Evolutionary conservation across 768 basidiomycete genomes (phyloP).

Genomic region (Boletus rubropictus): DNA sequence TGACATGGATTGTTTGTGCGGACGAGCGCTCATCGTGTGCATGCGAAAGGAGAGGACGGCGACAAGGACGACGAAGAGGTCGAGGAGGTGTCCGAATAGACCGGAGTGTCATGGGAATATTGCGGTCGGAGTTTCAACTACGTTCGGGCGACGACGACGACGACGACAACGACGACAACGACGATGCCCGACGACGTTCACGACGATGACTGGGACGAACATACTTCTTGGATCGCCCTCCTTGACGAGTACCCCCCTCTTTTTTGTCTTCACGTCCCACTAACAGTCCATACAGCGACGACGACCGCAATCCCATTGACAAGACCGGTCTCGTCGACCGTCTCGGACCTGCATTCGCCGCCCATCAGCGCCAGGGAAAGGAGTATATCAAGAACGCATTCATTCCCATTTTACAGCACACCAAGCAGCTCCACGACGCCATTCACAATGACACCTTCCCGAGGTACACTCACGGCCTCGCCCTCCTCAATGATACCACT

Average conservation of each 20-base stretch:
- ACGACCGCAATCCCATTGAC: constrained; percentile 36
- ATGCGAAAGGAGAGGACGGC: constrained; percentile 4
- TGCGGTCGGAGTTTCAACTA: constrained; percentile 19
- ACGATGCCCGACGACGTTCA: constrained; percentile 4
- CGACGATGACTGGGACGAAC: constrained; percentile 24
- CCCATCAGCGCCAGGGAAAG: constrained; percentile 27
- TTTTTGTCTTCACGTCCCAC: background rate
- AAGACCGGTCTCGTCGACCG: constrained; percentile 43
- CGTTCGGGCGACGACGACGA: background rate
- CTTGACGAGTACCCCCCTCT: constrained; percentile 21
- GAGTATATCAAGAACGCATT: constrained; percentile 31
- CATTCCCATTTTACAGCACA: constrained; percentile 32
- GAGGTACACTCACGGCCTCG: constrained; percentile 36
- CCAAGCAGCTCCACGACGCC: constrained; percentile 33
- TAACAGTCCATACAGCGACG: constrained; percentile 26
- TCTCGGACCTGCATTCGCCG: constrained; percentile 36
- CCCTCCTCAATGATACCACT: constrained; percentile 50
- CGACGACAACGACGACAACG: background rate
- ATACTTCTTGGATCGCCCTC: constrained; percentile 23
- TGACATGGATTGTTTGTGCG: constrained; percentile 92
- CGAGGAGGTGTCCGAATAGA: constrained; percentile 4
- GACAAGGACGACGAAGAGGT: constrained; percentile 6
- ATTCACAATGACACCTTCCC: constrained; percentile 32
- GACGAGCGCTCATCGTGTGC: constrained; percentile 59
- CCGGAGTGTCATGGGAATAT: constrained; percentile 6